Conservation (phyloP, 257 asterid genomes). For the Parsonsia alboflavescens region DNA sequence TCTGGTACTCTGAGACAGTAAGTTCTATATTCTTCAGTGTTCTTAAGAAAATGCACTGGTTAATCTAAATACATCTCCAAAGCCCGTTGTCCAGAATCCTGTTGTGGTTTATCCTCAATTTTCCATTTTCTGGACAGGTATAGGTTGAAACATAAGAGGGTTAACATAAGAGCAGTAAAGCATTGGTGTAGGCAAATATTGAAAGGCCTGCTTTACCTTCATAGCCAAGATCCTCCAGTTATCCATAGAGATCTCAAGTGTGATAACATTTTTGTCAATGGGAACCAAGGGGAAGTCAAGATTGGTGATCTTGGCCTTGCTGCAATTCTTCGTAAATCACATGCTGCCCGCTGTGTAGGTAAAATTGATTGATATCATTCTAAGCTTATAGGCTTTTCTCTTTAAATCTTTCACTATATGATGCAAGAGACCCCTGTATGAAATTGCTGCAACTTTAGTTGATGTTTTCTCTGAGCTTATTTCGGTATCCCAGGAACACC, state of each 20-base stretch:
- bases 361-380: constrained; percentile 13
- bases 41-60: background rate
- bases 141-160: constrained; percentile 72
- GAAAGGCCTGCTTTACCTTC: constrained; percentile 78
- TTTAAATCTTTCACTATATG: background rate
- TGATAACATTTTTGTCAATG: constrained; percentile 80
- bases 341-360: constrained; percentile 88
- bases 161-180: constrained; percentile 74
- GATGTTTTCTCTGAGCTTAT: background rate
- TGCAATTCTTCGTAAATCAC: constrained; percentile 72
- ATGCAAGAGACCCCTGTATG: no score
- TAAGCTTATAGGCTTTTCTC: background rate
- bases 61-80: background rate
- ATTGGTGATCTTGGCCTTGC: constrained; percentile 94
- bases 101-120: background rate
- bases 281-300: constrained; percentile 86
- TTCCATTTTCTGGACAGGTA: constrained; percentile 38
- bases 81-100: background rate
- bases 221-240: constrained; percentile 77
- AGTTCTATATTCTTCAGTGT: constrained; percentile 24
- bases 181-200: constrained; percentile 88
- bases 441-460: background rate
- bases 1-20: constrained; percentile 98
- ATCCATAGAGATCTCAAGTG: constrained; percentile 93
- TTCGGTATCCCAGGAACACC: constrained; percentile 58